Conservation (phyloP, 192 early-diverging fungal species). For the Coemansia sp. region DNA sequence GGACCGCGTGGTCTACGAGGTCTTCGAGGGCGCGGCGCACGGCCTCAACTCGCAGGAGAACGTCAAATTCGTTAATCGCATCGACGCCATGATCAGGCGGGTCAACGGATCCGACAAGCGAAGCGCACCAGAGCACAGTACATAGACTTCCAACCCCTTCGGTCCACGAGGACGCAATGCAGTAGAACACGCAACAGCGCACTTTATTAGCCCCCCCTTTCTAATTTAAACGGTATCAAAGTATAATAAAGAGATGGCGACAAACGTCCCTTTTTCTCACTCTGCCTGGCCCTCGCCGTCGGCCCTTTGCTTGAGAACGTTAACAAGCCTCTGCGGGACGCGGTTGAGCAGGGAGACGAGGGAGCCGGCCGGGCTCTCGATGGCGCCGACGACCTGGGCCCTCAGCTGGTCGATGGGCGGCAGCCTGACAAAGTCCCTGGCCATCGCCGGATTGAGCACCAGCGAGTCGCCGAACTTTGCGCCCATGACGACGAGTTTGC, state of each 20-base stretch:
- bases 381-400: conserved; percentile 44
- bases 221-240: background rate
- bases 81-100: conserved; percentile 36
- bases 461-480: conserved; percentile 39
- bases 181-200: no score
- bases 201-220: background rate
- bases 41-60: conserved; percentile 38
- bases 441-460: conserved; percentile 37
- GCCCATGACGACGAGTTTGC: conserved; percentile 47
- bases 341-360: conserved; percentile 31
- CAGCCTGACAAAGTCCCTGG: conserved; percentile 39
- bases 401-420: conserved; percentile 40
- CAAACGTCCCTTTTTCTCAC: background rate
- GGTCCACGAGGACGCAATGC: no score
- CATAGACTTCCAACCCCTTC: no score
- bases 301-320: conserved; percentile 43
- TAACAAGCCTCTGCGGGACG: conserved; percentile 47
- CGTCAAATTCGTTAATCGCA: conserved; percentile 17
- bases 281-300: conserved; percentile 13
- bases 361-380: conserved; percentile 38
- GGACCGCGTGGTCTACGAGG: conserved; percentile 35
- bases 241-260: background rate
- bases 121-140: no score
- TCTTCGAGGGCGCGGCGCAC: conserved; percentile 43
- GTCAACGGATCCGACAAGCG: background rate